Conservation (phyloP, 1,284 basidiomycete genomes). For the Sphaerobolus stellatus region DNA sequence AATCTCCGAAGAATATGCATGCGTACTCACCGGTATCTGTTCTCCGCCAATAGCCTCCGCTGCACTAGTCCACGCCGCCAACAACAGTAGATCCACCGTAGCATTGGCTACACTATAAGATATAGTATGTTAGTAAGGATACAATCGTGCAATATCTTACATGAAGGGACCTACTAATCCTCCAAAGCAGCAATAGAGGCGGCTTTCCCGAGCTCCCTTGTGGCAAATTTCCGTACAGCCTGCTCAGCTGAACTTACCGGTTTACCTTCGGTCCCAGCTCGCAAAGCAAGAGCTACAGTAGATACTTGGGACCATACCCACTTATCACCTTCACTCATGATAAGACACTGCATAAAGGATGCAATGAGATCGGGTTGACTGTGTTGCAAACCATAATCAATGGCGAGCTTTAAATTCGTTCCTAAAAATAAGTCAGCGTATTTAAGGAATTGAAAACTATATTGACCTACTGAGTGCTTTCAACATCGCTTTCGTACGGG, state of each 20-base stretch:
- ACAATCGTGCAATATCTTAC: neutral
- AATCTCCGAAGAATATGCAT: conserved; percentile 3
- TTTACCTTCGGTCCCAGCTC: conserved; percentile 58
- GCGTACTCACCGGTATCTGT: conserved; percentile 57
- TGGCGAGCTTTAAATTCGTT: conserved; percentile 77
- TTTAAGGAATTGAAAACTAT: neutral
- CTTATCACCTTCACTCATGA: conserved; percentile 84
- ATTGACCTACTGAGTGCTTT: conserved; percentile 65
- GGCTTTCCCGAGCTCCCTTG: conserved; percentile 72
- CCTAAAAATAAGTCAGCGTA: conserved; percentile 40
- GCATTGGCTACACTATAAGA: conserved; percentile 70
- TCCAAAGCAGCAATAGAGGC: conserved; percentile 74
- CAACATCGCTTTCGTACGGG: conserved; percentile 61
- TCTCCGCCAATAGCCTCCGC: conserved; percentile 53
- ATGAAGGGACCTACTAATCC: conserved; percentile 64
- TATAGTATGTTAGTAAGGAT: conserved; percentile 4
- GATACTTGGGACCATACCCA: conserved; percentile 66
- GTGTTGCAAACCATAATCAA: conserved; percentile 74
- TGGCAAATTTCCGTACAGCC: conserved; percentile 73
- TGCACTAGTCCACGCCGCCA: conserved; percentile 69
- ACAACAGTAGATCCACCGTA: conserved; percentile 69
- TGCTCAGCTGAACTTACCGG: conserved; percentile 67
- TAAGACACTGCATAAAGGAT: conserved; percentile 77
- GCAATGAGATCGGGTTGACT: conserved; percentile 77
- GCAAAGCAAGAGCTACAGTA: conserved; percentile 59